Conservation (phyloP, 2,329 filamentous ascomycete species). For the Coleophoma eucalyptorum region DNA sequence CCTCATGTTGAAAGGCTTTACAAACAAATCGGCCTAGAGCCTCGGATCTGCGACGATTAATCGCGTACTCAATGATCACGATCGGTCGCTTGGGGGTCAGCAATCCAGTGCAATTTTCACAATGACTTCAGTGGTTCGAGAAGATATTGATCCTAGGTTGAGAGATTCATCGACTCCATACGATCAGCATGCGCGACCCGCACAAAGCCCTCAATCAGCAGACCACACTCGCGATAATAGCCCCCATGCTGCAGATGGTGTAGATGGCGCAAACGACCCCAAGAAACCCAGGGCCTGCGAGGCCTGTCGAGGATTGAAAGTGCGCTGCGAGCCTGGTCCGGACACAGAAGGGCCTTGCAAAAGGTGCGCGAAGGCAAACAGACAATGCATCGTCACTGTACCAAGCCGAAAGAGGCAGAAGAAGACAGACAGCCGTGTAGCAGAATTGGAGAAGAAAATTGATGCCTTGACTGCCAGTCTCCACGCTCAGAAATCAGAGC, state of each 20-base stretch:
- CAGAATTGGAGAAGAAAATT: conserved; percentile 40
- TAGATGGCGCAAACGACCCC: conserved; percentile 16
- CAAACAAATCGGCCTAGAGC: too few species aligned
- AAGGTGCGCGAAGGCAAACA: conserved; percentile 34
- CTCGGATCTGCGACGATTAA: too few species aligned
- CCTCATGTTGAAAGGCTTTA: too few species aligned
- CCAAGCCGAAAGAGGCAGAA: conserved; percentile 38
- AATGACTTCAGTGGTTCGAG: too few species aligned
- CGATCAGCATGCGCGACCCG: not conserved
- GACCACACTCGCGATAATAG: conserved; percentile 10
- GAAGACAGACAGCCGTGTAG: conserved; percentile 38
- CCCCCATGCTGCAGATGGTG: conserved; percentile 9
- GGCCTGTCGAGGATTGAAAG: conserved; percentile 37
- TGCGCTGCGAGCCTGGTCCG: conserved; percentile 34
- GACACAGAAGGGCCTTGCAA: conserved; percentile 30
- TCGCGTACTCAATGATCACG: too few species aligned
- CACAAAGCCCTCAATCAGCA: conserved; percentile 1
- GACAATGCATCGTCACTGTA: conserved; percentile 33
- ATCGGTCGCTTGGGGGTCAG: too few species aligned
- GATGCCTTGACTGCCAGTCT: conserved; percentile 33
- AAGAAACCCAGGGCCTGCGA: conserved; percentile 36
- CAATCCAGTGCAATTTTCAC: too few species aligned
- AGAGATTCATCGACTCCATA: conserved; percentile 6
- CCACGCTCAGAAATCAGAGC: conserved; percentile 20
- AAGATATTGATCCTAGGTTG: conserved; percentile 9